These are phyloP conservation scores for Acanthamoeba divionensis DNA, from an alignment of 208 protist genomes.

Conservation along the genomic window DNA sequence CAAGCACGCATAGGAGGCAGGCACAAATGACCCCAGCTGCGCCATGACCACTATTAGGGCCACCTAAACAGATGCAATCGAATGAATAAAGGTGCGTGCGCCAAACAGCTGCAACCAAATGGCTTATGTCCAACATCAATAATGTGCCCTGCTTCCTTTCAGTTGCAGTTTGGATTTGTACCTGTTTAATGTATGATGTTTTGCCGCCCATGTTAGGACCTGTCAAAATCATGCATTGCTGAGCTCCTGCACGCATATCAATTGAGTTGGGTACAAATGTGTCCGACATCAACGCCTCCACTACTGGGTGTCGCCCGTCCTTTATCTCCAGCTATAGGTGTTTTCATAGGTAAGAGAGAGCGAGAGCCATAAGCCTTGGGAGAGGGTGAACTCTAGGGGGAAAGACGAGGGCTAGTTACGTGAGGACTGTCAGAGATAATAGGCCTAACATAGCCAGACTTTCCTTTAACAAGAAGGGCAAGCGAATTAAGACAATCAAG, in stretches of 20 bases:
- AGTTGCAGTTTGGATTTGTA: neutral
- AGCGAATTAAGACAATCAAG: constrained; percentile 70
- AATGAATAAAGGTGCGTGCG: neutral
- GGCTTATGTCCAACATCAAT: neutral
- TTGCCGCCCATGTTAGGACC: constrained; percentile 78
- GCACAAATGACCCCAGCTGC: constrained; percentile 73
- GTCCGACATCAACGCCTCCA: constrained; percentile 52
- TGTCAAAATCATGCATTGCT: constrained; percentile 58
- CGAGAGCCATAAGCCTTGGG: too few relatives aligned
- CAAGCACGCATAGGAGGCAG: constrained; percentile 17
- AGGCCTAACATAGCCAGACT: constrained; percentile 1
- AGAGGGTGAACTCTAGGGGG: neutral
- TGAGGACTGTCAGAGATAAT: neutral
- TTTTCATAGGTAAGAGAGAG: too few relatives aligned
- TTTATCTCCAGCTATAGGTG: constrained; percentile 7
- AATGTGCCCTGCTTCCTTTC: neutral
- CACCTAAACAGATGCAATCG: neutral
- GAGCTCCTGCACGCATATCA: neutral
- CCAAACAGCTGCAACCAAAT: neutral
- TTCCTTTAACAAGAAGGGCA: constrained; percentile 37
- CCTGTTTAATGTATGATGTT: constrained; percentile 63
- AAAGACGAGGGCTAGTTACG: neutral
- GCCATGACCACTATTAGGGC: constrained; percentile 69
- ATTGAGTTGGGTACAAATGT: constrained; percentile 62
- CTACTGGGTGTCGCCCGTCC: constrained; percentile 65